Percentiles rank a stretch among this genome's conserved stretches.
These are phyloP conservation scores for Suhomyces terraborum DNA, from an alignment of 1,139 yeast genomes.

Conservation along the genomic window DNA sequence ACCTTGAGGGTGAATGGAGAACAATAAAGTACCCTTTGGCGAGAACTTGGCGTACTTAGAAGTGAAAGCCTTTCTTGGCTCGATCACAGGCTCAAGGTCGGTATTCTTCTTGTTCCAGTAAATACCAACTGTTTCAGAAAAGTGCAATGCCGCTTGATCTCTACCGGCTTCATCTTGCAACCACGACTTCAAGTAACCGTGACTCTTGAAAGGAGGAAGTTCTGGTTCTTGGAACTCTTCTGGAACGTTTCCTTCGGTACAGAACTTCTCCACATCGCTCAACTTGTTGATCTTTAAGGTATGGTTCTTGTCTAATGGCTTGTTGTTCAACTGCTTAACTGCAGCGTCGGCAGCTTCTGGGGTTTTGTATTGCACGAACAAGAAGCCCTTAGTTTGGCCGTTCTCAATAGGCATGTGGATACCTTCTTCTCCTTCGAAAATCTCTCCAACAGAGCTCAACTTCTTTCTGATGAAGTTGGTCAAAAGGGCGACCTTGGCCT, in stretches of 20 bases:
- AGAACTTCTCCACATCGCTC: slow-evolving; percentile 82
- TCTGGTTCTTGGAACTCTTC: slow-evolving; percentile 71
- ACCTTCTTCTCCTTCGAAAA: slow-evolving; percentile 66
- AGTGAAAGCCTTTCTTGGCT: slow-evolving; percentile 83
- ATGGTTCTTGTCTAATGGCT: slow-evolving; percentile 92
- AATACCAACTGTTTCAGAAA: slow-evolving; percentile 78
- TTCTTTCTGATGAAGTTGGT: slow-evolving; percentile 83
- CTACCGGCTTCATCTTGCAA: slow-evolving; percentile 85
- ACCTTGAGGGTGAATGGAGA: slow-evolving; percentile 93
- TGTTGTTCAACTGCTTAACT: slow-evolving; percentile 77
- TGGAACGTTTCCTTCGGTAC: slow-evolving; percentile 63
- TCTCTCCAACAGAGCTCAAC: slow-evolving; percentile 68
- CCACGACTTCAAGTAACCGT: slow-evolving; percentile 89
- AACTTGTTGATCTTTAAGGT: slow-evolving; percentile 82
- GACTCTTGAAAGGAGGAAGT: slow-evolving; percentile 66
- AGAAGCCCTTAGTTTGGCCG: slow-evolving; percentile 83
- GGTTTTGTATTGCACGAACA: slow-evolving; percentile 80
- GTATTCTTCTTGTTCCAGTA: slow-evolving; percentile 83
- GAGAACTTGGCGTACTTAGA: slow-evolving; percentile 87
- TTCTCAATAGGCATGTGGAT: slow-evolving; percentile 80
- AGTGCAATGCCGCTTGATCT: slow-evolving; percentile 85
- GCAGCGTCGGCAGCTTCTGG: slow-evolving; percentile 75
- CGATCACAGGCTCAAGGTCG: slow-evolving; percentile 75
- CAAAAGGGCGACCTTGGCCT: slow-evolving; percentile 79
- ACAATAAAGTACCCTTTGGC: slow-evolving; percentile 87